Evolutionary conservation across 23 red algal genomes (phyloP), one percentile per base, ranked within the genome.

Genomic region (Cyanidioschyzon merolae): DNA sequence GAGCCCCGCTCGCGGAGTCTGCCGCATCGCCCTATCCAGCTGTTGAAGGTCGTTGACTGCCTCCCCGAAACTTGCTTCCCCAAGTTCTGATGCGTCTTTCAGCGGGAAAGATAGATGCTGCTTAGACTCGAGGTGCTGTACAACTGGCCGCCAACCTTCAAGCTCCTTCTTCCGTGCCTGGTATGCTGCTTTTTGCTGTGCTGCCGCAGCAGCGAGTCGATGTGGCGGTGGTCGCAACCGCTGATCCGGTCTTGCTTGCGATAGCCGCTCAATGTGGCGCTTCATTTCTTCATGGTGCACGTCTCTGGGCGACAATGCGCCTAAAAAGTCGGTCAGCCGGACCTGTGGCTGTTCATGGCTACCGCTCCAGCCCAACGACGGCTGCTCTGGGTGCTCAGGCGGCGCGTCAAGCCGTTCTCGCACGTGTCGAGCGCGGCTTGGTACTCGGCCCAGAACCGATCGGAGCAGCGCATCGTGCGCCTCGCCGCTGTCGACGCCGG

Each of bases 181-280:
- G 7, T 35, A 25, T 7, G 63, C 12, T 35, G 21, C 63, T 7
- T 35, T 7, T 27, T 71, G n/a, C n/a, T 35, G 12, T 32, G 32
- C 32, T 7, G 12, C 12, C 12, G 21, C 63, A 7, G 63, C 63
- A 7, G 63, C 63, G 3, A 32, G 63, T 15, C 63, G 63, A 32
- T 71, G 63, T 12, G 32, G 63, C 12, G 63, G 63, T 35, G 63
- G n/a, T 27, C 7, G 12, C 63, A 71, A 27, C 32, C 29, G 16
- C 30, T 71, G 12, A 7, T 35, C n/a, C 63, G 63, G 12, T 12
- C 63, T 15, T 7, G 7, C 12, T 3, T 32, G 63, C 29, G 21
- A 7, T 27, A 71, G 29, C 63, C 63, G 63, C 29, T 71, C 63
- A 32, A 71, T 7, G 63, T 71, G 63, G 3, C 63, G 63, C 63